These are phyloP conservation scores for Calophaca sinica DNA, from an alignment of 306 rosid genomes.

Conservation along the genomic window DNA sequence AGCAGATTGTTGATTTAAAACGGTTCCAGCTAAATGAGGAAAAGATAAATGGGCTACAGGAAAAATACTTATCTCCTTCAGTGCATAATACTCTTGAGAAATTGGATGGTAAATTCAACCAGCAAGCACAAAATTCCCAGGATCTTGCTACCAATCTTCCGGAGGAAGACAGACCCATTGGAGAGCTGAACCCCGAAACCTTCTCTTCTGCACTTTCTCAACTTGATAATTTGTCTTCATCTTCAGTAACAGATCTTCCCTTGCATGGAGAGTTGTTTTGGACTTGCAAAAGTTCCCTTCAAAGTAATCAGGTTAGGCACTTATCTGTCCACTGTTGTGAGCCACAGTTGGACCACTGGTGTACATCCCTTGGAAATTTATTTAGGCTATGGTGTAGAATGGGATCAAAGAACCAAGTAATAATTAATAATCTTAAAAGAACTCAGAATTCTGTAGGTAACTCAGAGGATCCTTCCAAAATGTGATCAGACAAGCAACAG, in stretches of 20 bases:
- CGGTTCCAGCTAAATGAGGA: constrained; percentile 61
- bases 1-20: constrained; percentile 77
- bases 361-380: neutral
- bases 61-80: constrained; percentile 51
- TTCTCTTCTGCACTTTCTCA: constrained; percentile 62
- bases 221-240: constrained; percentile 58
- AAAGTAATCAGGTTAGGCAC: constrained; percentile 75
- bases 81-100: constrained; percentile 45
- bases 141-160: constrained; percentile 42
- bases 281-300: constrained; percentile 65
- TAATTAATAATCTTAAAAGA: constrained; percentile 29
- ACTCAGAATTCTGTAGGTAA: neutral
- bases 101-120: constrained; percentile 52
- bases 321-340: constrained; percentile 23
- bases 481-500: constrained; percentile 3
- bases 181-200: constrained; percentile 55
- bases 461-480: constrained; percentile 6
- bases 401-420: neutral
- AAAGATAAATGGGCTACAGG: constrained; percentile 46
- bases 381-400: neutral
- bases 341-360: constrained; percentile 26
- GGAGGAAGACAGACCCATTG: constrained; percentile 45
- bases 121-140: constrained; percentile 47
- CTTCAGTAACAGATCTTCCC: constrained; percentile 62
- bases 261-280: constrained; percentile 72